A percentile compares a stretch with the other conserved stretches of the same genome.
Evolutionary conservation across 768 basidiomycete species (phyloP).

Genomic region (Amanita exitialis): DNA sequence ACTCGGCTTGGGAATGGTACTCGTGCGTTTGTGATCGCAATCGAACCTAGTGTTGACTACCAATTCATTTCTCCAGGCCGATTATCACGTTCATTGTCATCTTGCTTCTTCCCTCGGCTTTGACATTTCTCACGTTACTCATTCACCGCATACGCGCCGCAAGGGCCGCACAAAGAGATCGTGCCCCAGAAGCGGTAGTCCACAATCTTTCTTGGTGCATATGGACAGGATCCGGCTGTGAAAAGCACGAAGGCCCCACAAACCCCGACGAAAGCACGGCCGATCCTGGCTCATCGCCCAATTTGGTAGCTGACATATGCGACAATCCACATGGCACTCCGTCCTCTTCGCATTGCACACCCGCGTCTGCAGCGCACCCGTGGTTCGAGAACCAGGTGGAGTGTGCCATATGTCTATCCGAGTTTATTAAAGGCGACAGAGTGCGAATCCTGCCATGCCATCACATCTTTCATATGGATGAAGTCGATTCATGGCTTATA

Average conservation of each 20-base stretch:
- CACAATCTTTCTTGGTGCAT: slow-evolving; percentile 72
- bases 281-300: neutral
- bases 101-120: slow-evolving; percentile 78
- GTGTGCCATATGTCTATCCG: slow-evolving; percentile 88
- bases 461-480: slow-evolving; percentile 89
- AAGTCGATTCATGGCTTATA: slow-evolving; percentile 89
- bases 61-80: slow-evolving; percentile 35
- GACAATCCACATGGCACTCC: slow-evolving; percentile 10
- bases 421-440: slow-evolving; percentile 80
- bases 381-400: slow-evolving; percentile 82
- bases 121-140: slow-evolving; percentile 84
- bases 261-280: slow-evolving; percentile 17
- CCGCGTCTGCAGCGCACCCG: slow-evolving; percentile 30
- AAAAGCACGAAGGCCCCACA: slow-evolving; percentile 53
- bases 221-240: slow-evolving; percentile 75
- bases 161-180: slow-evolving; percentile 73
- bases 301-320: neutral
- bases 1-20: slow-evolving; percentile 88
- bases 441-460: slow-evolving; percentile 90
- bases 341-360: slow-evolving; percentile 28
- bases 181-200: slow-evolving; percentile 76
- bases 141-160: slow-evolving; percentile 82
- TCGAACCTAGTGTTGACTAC: slow-evolving; percentile 2
- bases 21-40: slow-evolving; percentile 42
- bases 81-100: slow-evolving; percentile 83